Conservation (phyloP, 345 rosid genomes). For the Murraya paniculata region DNA sequence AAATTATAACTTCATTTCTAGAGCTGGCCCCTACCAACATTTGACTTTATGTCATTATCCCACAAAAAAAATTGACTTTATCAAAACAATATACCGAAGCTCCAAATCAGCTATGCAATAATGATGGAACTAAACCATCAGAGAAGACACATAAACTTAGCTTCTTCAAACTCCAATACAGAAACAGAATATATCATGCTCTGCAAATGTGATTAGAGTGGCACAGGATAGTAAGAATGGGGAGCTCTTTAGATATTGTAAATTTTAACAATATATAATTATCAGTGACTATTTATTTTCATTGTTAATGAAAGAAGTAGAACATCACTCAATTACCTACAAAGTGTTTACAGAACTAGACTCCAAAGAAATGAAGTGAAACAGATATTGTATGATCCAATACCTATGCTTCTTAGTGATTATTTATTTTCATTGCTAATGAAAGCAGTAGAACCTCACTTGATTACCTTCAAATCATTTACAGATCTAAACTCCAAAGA, state of each 20-base stretch:
- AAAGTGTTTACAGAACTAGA: background rate
- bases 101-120: background rate
- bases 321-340: background rate
- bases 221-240: background rate
- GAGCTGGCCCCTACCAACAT: background rate
- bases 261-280: background rate
- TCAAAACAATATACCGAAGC: background rate
- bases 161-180: background rate
- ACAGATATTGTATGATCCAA: background rate
- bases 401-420: slow-evolving; percentile 51
- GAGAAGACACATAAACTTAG: background rate
- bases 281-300: background rate
- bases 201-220: background rate
- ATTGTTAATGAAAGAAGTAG: background rate
- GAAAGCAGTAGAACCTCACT: background rate
- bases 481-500: slow-evolving; percentile 3
- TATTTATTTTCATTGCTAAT: background rate
- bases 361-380: slow-evolving; percentile 19
- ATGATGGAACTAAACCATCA: background rate
- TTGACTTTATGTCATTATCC: background rate
- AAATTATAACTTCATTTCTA: background rate
- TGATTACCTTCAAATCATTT: background rate
- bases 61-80: background rate
- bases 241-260: background rate
- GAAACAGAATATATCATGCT: background rate